phyloP scores from a whole-genome alignment of 2,329 filamentous ascomycete genomes.

The Ceratocystis diversiconidia region DNA sequence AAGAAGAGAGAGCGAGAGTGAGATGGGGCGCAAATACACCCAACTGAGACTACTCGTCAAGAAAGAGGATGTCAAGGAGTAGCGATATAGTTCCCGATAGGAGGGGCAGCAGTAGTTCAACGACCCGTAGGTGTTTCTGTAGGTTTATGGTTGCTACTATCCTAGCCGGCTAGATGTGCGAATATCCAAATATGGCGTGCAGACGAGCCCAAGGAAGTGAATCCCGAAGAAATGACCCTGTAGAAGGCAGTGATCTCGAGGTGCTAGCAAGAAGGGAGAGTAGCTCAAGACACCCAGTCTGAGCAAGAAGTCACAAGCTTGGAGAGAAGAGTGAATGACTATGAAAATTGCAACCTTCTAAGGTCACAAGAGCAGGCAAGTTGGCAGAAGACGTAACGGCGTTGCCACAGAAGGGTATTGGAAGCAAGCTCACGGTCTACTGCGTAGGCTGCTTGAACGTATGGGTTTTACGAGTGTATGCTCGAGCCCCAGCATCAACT shows the following conservation, averaged over 20 bases:
- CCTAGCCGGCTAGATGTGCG: background rate
- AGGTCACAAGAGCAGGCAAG: background rate
- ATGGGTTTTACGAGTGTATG: too few relatives aligned
- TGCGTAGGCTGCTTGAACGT: background rate
- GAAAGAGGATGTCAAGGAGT: background rate
- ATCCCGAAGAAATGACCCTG: background rate
- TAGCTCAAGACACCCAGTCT: background rate
- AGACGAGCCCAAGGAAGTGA: constrained; percentile 14
- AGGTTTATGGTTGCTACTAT: background rate
- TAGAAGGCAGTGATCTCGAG: background rate
- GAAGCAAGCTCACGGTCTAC: background rate
- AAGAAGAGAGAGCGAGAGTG: background rate
- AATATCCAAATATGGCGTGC: background rate
- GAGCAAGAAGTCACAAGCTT: background rate
- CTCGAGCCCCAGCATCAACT: too few relatives aligned
- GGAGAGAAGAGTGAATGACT: background rate
- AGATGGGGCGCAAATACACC: background rate
- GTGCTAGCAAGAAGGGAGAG: background rate
- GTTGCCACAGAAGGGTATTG: background rate
- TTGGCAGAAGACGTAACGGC: background rate
- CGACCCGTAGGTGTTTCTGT: background rate
- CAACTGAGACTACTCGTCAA: constrained; percentile 1
- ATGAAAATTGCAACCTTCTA: background rate
- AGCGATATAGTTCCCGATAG: background rate
- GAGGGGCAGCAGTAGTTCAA: background rate